phyloP scores from a whole-genome alignment of 768 basidiomycete genomes.

The Candolleomyces efflorescens region DNA sequence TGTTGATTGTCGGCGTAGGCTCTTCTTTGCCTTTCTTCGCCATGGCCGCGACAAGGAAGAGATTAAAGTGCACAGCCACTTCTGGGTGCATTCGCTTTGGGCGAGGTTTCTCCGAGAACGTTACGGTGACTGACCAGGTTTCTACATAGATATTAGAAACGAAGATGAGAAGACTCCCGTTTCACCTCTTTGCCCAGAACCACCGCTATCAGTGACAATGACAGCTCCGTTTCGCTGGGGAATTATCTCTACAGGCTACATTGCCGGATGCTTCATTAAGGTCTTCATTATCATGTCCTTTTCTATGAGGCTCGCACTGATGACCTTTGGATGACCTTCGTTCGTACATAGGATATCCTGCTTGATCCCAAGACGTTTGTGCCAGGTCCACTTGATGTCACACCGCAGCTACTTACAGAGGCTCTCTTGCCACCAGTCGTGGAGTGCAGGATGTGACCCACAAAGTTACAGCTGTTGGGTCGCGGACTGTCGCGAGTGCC shows the following conservation, averaged over 20 bases:
- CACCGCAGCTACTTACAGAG: not conserved
- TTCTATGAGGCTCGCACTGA: not conserved
- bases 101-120: constrained; percentile 2
- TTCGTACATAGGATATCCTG: constrained; percentile 58
- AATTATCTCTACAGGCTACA: constrained; percentile 79
- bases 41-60: constrained; percentile 28
- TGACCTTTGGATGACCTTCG: not conserved
- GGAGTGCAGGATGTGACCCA: constrained; percentile 61
- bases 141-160: too few relatives aligned
- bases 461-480: constrained; percentile 72
- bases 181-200: not conserved
- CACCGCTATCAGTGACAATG: not conserved
- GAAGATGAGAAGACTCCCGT: too few relatives aligned
- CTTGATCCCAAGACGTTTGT: constrained; percentile 67
- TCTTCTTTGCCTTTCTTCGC: constrained; percentile 64
- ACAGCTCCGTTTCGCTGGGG: constrained; percentile 66
- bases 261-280: constrained; percentile 64
- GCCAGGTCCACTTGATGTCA: not conserved
- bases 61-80: not conserved
- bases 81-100: not conserved
- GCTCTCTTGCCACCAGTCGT: constrained; percentile 40
- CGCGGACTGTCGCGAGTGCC: constrained; percentile 65
- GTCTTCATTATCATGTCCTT: constrained; percentile 26
- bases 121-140: not conserved
- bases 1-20: constrained; percentile 47